Base-by-base conservation (phyloP, 2,329 filamentous ascomycete genomes). In the Arthrinium puccinioides region DNA sequence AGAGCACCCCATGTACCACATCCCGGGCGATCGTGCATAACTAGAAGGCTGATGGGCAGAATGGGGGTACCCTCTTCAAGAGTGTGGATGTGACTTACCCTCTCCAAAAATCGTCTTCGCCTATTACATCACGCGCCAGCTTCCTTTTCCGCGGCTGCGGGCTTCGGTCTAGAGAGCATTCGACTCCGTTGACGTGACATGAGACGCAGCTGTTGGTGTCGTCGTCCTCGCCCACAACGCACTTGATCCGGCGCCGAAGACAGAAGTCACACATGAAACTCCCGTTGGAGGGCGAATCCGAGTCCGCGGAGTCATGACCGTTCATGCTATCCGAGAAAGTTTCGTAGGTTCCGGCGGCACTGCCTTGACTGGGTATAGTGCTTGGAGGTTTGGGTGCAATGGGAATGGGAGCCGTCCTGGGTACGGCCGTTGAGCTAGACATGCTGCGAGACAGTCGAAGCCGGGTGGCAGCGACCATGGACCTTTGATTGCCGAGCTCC, bases 111-210 rank as follows among this genome's bases (percentile, higher is more conserved):
- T 67, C 64, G 45, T 66, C 71, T 45, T 82, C 76, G 46, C 79
- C 74, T 54, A 69, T 64, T 42, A 69, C 65, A 50, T 80, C 74
- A 52, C 76, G 72, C 61, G 82, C 77, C 45, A 86, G 64, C 67
- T 89, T 90, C 56, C 87, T 75, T 68, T 92, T 92, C 50, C 86
- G 76, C 40, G 83, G 80, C 54, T 81, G 79, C 18, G 85, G 85
- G 58, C 83, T 87, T 47, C 82, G 79, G 35, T 81, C 71, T 56
- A 89, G 79, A 29, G 86, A 89, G 62, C 86, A 92, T 49, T 87
- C 81, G 55, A 85, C 76, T 52, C 81, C 82, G 61, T 82, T 81
- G 57, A 82, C 79, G 56, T 86, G 82, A 62, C 87, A 94, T 45
- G 86, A 71, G 44, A 87, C 74, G 61, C 87, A 92, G 40, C 38